These are phyloP conservation scores for Xerocomus nothofagi DNA, from an alignment of 1,284 basidiomycete genomes.

Conservation along the genomic window DNA sequence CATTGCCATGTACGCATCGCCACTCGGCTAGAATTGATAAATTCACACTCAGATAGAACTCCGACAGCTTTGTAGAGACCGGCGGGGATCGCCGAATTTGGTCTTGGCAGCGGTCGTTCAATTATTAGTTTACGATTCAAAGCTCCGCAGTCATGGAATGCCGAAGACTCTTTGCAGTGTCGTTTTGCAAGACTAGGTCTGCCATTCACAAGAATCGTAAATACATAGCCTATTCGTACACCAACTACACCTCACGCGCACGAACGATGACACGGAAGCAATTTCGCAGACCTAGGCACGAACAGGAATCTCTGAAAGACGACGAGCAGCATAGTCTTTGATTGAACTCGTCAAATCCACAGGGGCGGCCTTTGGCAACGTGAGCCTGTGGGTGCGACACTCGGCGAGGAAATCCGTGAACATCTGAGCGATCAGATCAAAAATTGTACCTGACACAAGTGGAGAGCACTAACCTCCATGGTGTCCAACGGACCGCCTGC, in stretches of 20 bases:
- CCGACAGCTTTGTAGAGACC: no score
- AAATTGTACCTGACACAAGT: neutral
- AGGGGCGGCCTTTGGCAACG: constrained; percentile 23
- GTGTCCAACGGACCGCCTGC: constrained; percentile 92
- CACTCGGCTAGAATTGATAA: no score
- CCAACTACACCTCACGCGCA: neutral
- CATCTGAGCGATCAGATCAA: constrained; percentile 55
- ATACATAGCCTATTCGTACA: constrained; percentile 21
- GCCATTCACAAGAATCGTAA: neutral
- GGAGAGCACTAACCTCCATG: constrained; percentile 66
- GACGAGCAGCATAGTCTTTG: constrained; percentile 5
- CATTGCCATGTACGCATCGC: no score
- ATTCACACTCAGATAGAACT: no score
- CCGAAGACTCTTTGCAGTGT: no score
- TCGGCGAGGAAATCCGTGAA: constrained; percentile 88
- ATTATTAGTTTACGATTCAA: no score
- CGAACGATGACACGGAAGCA: neutral
- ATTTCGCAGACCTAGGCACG: constrained; percentile 15
- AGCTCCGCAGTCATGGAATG: no score
- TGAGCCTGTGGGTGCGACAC: constrained; percentile 62
- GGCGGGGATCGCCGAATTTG: no score
- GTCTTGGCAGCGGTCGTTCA: no score
- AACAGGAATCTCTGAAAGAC: constrained; percentile 16
- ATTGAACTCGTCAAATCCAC: constrained; percentile 4
- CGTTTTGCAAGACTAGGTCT: neutral